Conservation (phyloP, 2,329 filamentous ascomycete species). For the Erysiphe neolycopersici region DNA sequence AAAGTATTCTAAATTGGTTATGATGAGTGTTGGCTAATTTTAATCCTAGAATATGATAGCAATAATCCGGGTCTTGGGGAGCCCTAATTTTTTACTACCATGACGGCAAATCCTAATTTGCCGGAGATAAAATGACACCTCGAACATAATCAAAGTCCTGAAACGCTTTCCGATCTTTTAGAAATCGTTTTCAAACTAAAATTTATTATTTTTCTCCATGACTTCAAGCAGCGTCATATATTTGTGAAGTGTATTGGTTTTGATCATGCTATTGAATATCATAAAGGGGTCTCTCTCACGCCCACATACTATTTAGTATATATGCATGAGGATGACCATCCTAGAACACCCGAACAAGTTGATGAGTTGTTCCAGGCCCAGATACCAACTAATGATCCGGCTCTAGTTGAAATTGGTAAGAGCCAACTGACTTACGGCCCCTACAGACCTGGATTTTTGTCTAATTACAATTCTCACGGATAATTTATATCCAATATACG, state of each 20-base stretch:
- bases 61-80: not conserved
- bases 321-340: not conserved
- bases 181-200: not conserved
- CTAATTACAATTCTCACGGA: not conserved
- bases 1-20: not conserved
- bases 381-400: not conserved
- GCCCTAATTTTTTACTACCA: not conserved
- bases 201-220: not conserved
- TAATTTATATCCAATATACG: not conserved
- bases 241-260: not conserved
- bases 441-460: not conserved
- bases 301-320: not conserved
- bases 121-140: not conserved
- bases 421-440: not conserved
- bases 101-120: not conserved
- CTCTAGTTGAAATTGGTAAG: not conserved
- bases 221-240: not conserved
- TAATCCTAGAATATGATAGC: not conserved
- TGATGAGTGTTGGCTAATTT: not conserved
- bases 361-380: not conserved
- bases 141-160: not conserved
- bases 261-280: not conserved
- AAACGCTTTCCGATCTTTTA: not conserved
- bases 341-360: not conserved
- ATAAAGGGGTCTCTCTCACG: not conserved